These are phyloP conservation scores for Phytomonas francai DNA, from an alignment of 208 protist species.

Conservation along the genomic window DNA sequence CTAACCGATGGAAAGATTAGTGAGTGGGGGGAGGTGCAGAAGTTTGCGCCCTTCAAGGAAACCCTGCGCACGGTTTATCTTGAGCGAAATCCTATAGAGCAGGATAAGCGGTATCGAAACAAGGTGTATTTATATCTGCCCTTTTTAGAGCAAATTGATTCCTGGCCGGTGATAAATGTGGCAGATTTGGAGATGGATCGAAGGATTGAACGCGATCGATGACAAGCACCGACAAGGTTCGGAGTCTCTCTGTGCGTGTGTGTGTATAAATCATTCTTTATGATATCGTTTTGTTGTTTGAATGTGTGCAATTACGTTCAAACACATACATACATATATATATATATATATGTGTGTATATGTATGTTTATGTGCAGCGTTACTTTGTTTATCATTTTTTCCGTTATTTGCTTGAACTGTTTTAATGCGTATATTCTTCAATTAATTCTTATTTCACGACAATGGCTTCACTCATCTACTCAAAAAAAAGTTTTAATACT, in stretches of 20 bases:
- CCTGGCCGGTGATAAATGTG: slow-evolving; percentile 84
- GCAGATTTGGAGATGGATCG: slow-evolving; percentile 75
- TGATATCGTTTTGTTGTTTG: slow-evolving; percentile 3
- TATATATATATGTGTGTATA: not conserved
- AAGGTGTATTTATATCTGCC: slow-evolving; percentile 81
- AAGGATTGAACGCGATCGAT: slow-evolving; percentile 33
- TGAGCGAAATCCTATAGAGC: slow-evolving; percentile 85
- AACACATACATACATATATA: slow-evolving; percentile 7
- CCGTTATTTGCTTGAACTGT: not conserved
- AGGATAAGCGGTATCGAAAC: slow-evolving; percentile 82
- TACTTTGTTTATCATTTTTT: slow-evolving; percentile 7
- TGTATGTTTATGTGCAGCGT: not conserved
- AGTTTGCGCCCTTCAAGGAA: slow-evolving; percentile 45
- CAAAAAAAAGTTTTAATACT: not conserved
- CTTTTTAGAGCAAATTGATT: slow-evolving; percentile 84
- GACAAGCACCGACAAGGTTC: too few species aligned
- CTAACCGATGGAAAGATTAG: slow-evolving; percentile 81
- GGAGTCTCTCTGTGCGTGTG: too few species aligned
- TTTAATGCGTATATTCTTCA: not conserved
- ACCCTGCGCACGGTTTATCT: slow-evolving; percentile 84
- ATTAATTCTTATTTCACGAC: not conserved
- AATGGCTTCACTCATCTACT: not conserved
- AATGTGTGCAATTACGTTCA: not conserved
- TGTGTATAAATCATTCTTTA: not conserved
- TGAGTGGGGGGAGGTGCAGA: slow-evolving; percentile 73